phyloP scores from a whole-genome alignment of 1,139 yeast species.

The Taphrina deformans region DNA sequence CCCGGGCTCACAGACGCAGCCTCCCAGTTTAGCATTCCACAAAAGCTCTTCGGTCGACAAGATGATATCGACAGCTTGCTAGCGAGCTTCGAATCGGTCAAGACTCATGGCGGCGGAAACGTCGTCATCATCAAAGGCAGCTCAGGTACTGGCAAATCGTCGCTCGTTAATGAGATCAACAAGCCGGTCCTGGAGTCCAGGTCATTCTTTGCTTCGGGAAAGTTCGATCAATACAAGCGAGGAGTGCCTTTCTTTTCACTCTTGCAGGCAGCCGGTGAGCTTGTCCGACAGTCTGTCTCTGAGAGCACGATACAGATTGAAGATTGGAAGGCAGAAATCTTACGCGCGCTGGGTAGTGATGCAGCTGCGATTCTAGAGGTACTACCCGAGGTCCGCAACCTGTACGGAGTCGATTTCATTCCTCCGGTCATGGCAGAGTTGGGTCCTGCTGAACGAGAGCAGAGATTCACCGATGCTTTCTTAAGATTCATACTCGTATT shows the following conservation, averaged over 20 bases:
- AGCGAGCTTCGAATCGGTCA: conserved; percentile 13
- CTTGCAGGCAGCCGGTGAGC: conserved; percentile 18
- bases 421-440: conserved; percentile 20
- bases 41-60: conserved; percentile 21
- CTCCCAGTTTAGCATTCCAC: conserved; percentile 25
- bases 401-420: not conserved
- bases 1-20: conserved; percentile 28
- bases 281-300: conserved; percentile 15
- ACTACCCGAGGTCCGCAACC: conserved; percentile 15
- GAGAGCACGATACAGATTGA: conserved; percentile 17
- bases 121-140: conserved; percentile 28
- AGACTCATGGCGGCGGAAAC: conserved; percentile 16
- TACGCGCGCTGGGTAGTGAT: conserved; percentile 17
- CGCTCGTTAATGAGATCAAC: conserved; percentile 28
- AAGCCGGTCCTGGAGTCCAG: conserved; percentile 21
- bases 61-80: conserved; percentile 13
- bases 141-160: conserved; percentile 32
- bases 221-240: conserved; percentile 31
- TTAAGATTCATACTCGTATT: conserved; percentile 19
- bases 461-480: conserved; percentile 25
- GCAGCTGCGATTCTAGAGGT: conserved; percentile 17
- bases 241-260: conserved; percentile 29
- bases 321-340: conserved; percentile 12
- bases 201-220: conserved; percentile 28
- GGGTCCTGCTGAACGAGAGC: conserved; percentile 29